Conservation (phyloP, 2,329 filamentous ascomycete genomes). For the Penicillium digitatum region DNA sequence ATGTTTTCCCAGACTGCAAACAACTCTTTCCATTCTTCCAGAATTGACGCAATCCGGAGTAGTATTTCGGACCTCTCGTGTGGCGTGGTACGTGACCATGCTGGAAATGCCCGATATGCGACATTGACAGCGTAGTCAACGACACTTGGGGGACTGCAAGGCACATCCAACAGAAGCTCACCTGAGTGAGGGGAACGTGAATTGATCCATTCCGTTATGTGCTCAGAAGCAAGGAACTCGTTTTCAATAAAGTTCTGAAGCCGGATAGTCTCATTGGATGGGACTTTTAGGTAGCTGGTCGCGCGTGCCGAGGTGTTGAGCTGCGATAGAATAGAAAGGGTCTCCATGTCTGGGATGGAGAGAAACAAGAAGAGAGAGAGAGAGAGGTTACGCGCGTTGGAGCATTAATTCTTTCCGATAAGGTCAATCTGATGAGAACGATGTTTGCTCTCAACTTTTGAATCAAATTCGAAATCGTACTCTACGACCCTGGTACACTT, state of each 20-base stretch:
- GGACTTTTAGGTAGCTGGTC: too few species aligned
- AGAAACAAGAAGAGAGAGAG: too few species aligned
- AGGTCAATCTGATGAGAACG: too few species aligned
- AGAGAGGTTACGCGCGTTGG: too few species aligned
- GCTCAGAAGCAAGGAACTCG: background rate
- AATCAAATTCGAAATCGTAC: too few species aligned
- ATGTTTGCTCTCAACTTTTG: too few species aligned
- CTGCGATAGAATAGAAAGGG: background rate
- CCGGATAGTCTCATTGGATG: background rate
- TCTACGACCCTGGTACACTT: too few species aligned
- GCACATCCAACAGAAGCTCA: background rate
- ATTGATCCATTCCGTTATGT: background rate
- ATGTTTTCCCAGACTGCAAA: background rate
- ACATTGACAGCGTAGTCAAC: background rate
- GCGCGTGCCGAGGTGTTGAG: background rate
- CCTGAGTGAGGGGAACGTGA: background rate
- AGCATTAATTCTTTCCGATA: too few species aligned
- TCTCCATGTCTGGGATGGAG: background rate
- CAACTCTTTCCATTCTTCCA: background rate
- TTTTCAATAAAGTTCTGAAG: background rate
- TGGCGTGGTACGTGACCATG: background rate
- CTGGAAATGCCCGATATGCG: background rate
- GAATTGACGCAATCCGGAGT: background rate
- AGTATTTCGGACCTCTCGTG: background rate
- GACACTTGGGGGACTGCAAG: background rate